Evolutionary conservation across 1,284 basidiomycete genomes (phyloP).

Genomic region (Ceratobasidium papillatum): DNA sequence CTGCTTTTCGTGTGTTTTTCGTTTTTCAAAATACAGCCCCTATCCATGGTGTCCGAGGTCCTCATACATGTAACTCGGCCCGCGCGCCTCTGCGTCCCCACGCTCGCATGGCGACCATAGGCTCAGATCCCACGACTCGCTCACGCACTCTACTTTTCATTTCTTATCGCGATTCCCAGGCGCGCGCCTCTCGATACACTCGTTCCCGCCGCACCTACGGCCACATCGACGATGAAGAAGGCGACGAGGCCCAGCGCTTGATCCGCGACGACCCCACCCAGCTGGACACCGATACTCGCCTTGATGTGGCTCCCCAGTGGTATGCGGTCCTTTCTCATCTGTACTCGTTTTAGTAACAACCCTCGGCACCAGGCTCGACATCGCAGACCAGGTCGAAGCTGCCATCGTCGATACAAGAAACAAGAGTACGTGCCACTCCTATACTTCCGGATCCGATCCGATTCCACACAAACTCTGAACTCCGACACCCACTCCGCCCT

Average conservation of each 20-base stretch:
- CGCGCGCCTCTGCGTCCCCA: neutral
- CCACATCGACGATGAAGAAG: constrained; percentile 50
- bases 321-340: neutral
- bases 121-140: constrained; percentile 62
- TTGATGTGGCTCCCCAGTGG: constrained; percentile 63
- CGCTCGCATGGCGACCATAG: neutral
- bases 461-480: constrained; percentile 23
- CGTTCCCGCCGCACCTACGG: constrained; percentile 48
- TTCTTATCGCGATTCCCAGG: constrained; percentile 86
- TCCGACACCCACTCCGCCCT: constrained; percentile 34
- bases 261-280: constrained; percentile 55
- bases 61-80: constrained; percentile 19
- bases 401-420: constrained; percentile 71
- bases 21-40: constrained; percentile 9
- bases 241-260: constrained; percentile 68
- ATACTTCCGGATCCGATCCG: constrained; percentile 39
- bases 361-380: constrained; percentile 77
- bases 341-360: constrained; percentile 43
- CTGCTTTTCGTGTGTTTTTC: neutral
- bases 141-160: constrained; percentile 94
- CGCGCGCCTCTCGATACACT: constrained; percentile 55
- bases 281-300: constrained; percentile 60
- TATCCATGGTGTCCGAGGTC: constrained; percentile 23
- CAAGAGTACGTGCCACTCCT: constrained; percentile 78
- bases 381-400: constrained; percentile 86